Evolutionary conservation across 352 stramenopile genomes (phyloP), one percentile per base, ranked within the genome.

Genomic region (Blastocystis sp.): DNA sequence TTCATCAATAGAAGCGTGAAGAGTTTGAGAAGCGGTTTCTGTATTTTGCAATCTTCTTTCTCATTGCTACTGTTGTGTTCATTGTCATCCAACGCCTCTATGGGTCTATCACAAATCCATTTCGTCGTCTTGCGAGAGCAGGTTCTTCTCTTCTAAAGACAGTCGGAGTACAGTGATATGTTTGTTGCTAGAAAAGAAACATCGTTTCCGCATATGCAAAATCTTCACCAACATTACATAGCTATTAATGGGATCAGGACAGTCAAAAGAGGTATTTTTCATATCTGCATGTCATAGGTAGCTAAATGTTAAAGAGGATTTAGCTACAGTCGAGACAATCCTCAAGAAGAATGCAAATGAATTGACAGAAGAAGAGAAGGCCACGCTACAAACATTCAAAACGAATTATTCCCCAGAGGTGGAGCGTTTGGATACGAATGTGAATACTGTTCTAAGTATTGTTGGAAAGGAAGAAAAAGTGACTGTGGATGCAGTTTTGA

Each of bases 61-160:
- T 84, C 11, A 3, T 84, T 17, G 6, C 15, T 64, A 57, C 68
- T 1, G 73, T 95, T 80, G 92, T 95, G 37, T 90, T 87, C 22
- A 92, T 94, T 44, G 92, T 95, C 90, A 93, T 93, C 80, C 93
- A 91, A 60, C 93, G 91, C 80, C 91, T 95, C 30, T 91, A 93
- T 59, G 91, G 94, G 70, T 92, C 92, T 80, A 94, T 94, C 77
- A 89, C 92, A 68, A 92, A 90, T 13, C 92, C 92, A 76, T 89
- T 92, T 58, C 56, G 76, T 22, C 19, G 58, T 15, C 24, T 70
- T 24, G 37, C 48, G 5, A 35, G 68, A 60, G 58, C 40, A 22
- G 58, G 19, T 51, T 6, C n/a, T 15, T 0, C 24, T 66, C 30
- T 58, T 42, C 88, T 5, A 35, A 70, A 64, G 57, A 35, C 57